These are phyloP conservation scores for Venustampulla echinocandica DNA, from an alignment of 495 filamentous ascomycete genomes.

Conservation along the genomic window DNA sequence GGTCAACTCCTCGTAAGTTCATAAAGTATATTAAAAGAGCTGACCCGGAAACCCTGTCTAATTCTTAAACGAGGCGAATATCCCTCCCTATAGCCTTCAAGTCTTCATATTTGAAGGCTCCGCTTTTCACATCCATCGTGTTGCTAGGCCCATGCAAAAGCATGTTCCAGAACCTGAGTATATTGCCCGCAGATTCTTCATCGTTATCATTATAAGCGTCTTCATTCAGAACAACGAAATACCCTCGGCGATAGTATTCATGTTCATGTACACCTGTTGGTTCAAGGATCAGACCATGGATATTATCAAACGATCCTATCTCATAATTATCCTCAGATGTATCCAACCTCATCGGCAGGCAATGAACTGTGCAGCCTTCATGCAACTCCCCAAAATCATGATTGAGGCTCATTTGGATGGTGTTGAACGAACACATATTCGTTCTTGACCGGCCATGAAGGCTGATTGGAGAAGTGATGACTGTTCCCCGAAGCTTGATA, in stretches of 20 bases:
- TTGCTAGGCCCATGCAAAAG: not conserved
- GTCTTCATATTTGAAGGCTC: not conserved
- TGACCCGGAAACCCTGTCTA: not conserved
- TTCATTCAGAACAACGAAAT: not conserved
- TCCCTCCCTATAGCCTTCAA: not conserved
- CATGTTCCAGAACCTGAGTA: not conserved
- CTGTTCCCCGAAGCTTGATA: conserved; percentile 1
- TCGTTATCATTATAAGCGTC: conserved; percentile 1
- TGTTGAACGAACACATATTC: not conserved
- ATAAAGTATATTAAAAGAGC: not conserved
- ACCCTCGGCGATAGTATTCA: conserved; percentile 1
- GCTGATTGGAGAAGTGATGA: not conserved
- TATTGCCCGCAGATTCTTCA: not conserved
- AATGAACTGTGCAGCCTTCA: not conserved
- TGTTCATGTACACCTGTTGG: not conserved
- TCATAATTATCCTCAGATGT: conserved; percentile 1
- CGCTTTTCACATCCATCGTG: not conserved
- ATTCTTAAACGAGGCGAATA: not conserved
- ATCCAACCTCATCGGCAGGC: not conserved
- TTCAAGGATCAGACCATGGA: conserved; percentile 1
- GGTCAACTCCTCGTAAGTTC: not conserved
- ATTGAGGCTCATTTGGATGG: conserved; percentile 1
- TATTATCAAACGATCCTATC: conserved; percentile 1
- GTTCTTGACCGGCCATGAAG: not conserved
- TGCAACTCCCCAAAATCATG: conserved; percentile 1